Percentiles rank a stretch among this genome's conserved stretches.
Evolutionary conservation across 495 filamentous ascomycete genomes (phyloP).

Genomic region (Extremus antarcticus): DNA sequence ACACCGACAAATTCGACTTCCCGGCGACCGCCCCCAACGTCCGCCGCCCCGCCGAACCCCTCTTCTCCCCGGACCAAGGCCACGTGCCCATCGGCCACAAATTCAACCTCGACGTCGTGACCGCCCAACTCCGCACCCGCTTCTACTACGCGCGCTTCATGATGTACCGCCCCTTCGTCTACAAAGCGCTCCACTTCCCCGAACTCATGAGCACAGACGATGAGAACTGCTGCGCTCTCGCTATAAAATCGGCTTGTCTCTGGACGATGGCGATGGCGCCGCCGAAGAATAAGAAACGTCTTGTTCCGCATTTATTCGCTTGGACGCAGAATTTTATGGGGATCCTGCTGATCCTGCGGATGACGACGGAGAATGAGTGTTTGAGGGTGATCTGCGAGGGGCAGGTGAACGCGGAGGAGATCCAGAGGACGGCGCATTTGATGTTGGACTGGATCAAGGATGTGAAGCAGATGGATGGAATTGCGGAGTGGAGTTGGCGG

Average conservation of each 20-base stretch:
- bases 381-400: slow-evolving; percentile 38
- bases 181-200: slow-evolving; percentile 50
- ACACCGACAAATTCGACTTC: slow-evolving; percentile 38
- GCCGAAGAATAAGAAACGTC: slow-evolving; percentile 42
- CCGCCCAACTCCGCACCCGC: slow-evolving; percentile 44
- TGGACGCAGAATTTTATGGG: slow-evolving; percentile 49
- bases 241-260: slow-evolving; percentile 40
- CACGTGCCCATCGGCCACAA: slow-evolving; percentile 30
- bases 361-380: slow-evolving; percentile 39
- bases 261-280: slow-evolving; percentile 51
- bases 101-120: slow-evolving; percentile 43
- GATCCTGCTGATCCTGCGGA: slow-evolving; percentile 44
- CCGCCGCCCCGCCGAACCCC: slow-evolving; percentile 17
- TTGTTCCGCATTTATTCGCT: slow-evolving; percentile 47
- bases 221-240: slow-evolving; percentile 39
- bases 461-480: slow-evolving; percentile 37
- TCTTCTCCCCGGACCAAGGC: slow-evolving; percentile 43
- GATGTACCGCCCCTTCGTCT: slow-evolving; percentile 48
- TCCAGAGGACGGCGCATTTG: slow-evolving; percentile 35
- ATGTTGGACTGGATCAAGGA: slow-evolving; percentile 48
- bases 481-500: slow-evolving; percentile 43
- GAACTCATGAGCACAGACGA: slow-evolving; percentile 44
- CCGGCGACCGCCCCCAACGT: slow-evolving; percentile 5
- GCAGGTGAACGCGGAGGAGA: slow-evolving; percentile 37
- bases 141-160: slow-evolving; percentile 52